phyloP scores from a whole-genome alignment of 1,284 basidiomycete genomes.

The Microbotryum lychnidis-dioicae region DNA sequence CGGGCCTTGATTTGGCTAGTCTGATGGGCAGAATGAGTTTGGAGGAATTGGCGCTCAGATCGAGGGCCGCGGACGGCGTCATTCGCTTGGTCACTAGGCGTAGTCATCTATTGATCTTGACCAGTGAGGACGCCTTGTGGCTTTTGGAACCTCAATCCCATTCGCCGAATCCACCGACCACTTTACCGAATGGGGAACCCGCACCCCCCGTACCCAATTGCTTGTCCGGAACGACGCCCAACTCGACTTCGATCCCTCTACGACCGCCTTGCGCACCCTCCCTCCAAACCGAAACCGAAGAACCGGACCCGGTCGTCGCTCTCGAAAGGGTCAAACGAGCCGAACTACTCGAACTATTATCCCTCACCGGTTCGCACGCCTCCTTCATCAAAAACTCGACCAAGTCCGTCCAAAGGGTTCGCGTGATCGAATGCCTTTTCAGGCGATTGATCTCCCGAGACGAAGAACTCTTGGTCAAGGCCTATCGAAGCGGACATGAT shows the following conservation, averaged over 20 bases:
- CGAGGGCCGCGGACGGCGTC: slow-evolving; percentile 2
- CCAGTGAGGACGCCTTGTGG: slow-evolving; percentile 29
- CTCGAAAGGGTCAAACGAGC: slow-evolving; percentile 21
- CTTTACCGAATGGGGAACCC: too few relatives aligned
- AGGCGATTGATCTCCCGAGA: slow-evolving; percentile 24
- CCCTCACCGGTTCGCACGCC: slow-evolving; percentile 27
- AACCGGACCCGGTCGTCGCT: slow-evolving; percentile 26
- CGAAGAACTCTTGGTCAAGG: slow-evolving; percentile 24
- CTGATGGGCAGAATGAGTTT: slow-evolving; percentile 12
- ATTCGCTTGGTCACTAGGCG: background rate
- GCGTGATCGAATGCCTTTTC: slow-evolving; percentile 31
- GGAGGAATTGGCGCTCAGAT: slow-evolving; percentile 7
- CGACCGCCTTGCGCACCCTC: slow-evolving; percentile 28
- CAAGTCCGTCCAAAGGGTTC: slow-evolving; percentile 27
- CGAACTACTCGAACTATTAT: slow-evolving; percentile 27
- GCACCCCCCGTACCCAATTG: background rate
- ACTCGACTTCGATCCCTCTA: slow-evolving; percentile 19
- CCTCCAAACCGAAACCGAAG: slow-evolving; percentile 22
- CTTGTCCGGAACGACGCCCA: background rate
- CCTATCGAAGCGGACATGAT: slow-evolving; percentile 29
- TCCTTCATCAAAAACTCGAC: slow-evolving; percentile 25
- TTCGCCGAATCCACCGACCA: background rate
- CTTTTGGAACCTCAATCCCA: slow-evolving; percentile 13
- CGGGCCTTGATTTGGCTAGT: slow-evolving; percentile 10
- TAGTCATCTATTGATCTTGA: slow-evolving; percentile 22